Percentiles rank a stretch among this genome's conserved stretches.
phyloP scores from a whole-genome alignment of 805 yeast genomes.

The Pichia exigua region DNA sequence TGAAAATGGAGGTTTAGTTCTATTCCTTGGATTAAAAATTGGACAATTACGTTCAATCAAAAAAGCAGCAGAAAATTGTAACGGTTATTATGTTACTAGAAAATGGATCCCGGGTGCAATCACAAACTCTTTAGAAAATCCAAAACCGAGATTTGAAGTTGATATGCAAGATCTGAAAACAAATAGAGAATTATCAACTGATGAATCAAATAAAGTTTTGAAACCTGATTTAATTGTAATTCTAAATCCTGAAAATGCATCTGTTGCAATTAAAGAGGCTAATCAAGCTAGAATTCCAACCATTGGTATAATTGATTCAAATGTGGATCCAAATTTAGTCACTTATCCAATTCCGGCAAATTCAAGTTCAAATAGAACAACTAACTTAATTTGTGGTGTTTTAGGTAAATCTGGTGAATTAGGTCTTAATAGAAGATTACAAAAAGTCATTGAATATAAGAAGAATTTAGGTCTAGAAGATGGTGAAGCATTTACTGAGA shows the following conservation, averaged over 20 bases:
- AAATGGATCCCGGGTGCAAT: constrained; percentile 95
- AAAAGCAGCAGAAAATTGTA: constrained; percentile 68
- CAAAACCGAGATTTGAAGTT: constrained; percentile 64
- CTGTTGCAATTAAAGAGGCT: constrained; percentile 76
- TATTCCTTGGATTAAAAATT: constrained; percentile 77
- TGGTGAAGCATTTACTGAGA: constrained; percentile 14
- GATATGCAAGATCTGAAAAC: constrained; percentile 68
- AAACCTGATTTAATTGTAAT: constrained; percentile 87
- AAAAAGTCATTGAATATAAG: constrained; percentile 30
- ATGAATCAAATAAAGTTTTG: constrained; percentile 45
- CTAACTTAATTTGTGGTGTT: constrained; percentile 73
- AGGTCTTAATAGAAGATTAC: constrained; percentile 58
- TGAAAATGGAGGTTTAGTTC: constrained; percentile 68
- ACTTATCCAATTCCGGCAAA: constrained; percentile 96
- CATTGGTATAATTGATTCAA: constrained; percentile 88
- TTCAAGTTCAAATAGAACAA: constrained; percentile 82
- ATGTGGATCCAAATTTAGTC: constrained; percentile 80
- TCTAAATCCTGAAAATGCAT: constrained; percentile 81
- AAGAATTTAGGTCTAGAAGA: constrained; percentile 20
- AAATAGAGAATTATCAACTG: constrained; percentile 43
- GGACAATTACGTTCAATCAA: constrained; percentile 71
- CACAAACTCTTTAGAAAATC: constrained; percentile 61
- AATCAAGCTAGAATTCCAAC: constrained; percentile 80
- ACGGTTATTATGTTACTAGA: constrained; percentile 73
- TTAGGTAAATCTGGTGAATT: constrained; percentile 77